Evolutionary conservation across 2,329 filamentous ascomycete species (phyloP).

Genomic region (Apiospora pterosperma): DNA sequence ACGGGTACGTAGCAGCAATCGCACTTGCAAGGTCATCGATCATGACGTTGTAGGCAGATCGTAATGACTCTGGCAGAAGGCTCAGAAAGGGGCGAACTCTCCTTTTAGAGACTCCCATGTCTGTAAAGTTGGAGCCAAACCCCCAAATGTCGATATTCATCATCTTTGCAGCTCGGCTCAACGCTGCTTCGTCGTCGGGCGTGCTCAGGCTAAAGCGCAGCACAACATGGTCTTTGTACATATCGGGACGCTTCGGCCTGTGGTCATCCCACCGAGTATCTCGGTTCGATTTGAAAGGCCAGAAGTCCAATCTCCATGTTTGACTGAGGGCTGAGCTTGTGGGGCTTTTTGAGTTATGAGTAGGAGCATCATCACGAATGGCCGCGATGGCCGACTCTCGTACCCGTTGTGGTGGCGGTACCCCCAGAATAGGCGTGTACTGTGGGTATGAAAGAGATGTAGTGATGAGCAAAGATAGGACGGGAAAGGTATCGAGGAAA

Average conservation of each 20-base stretch:
- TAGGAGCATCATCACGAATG: neutral
- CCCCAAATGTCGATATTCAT: conserved; percentile 91
- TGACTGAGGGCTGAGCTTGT: neutral
- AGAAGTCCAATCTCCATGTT: neutral
- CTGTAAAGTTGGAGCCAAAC: conserved; percentile 75
- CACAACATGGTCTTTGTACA: conserved; percentile 80
- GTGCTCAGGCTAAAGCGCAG: conserved; percentile 78
- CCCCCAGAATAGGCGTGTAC: neutral
- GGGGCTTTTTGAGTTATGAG: neutral
- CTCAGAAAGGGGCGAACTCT: conserved; percentile 75
- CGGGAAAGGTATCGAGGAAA: neutral
- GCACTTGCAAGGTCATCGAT: conserved; percentile 78
- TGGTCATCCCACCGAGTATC: conserved; percentile 19
- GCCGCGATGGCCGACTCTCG: neutral
- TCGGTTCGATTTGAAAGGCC: conserved; percentile 15
- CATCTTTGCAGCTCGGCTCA: conserved; percentile 35
- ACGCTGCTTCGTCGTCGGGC: conserved; percentile 20
- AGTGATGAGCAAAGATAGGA: neutral
- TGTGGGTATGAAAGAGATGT: neutral
- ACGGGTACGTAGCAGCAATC: conserved; percentile 73
- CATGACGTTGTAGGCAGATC: conserved; percentile 67
- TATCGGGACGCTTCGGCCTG: conserved; percentile 23
- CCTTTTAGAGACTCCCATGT: conserved; percentile 75
- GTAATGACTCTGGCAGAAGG: conserved; percentile 72
- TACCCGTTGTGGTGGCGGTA: neutral